Evolutionary conservation across 257 asterid genomes (phyloP), one percentile per base, ranked within the genome.

Genomic region (Solanum sejunctum): DNA sequence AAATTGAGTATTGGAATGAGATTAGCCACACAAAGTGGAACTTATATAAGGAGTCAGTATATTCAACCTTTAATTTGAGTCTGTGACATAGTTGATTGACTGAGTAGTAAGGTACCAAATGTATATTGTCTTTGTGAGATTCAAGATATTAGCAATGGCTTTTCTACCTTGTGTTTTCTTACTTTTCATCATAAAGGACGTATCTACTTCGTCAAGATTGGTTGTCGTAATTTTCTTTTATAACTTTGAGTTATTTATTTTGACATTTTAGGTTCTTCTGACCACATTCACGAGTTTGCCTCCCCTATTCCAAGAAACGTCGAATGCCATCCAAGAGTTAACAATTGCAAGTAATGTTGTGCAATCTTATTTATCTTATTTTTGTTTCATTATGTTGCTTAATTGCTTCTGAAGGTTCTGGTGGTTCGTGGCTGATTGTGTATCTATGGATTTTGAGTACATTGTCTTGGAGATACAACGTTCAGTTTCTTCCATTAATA

Each of bases 231-330:
- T 39, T 12, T 49, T 41, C 10, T 49, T 26, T 67, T 32, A 11
- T 52, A 18, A 66, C 43, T 56, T 45, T 7, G 73, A 56, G n/a
- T 73, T 52, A 32, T 63, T 61, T 85, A 8, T 64, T 28, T 73
- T 86, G 69, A 39, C 61, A 52, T 73, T 73, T 70, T 89, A 91
- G 93, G 93, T 91, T 71, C 49, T 66, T 23, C 83, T 91, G 85
- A 91, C 91, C 0, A 86, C 47, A 84, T 89, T 90, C 66, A 91
- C 26, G 36, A 91, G 94, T 77, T 89, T 91, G n/a, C 94, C 94
- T 61, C 94, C 94, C 3, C 73, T 91, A 43, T 91, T 91, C 80
- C 90, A 89, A 86, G 87, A 88, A 64, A 89, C 91, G 0, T 84
- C 90, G 23, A 89, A 88, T 88, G 91, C 92, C 15, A 47, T 84